phyloP scores from a whole-genome alignment of 2,329 filamentous ascomycete genomes.

The Bretziella fagacearum region DNA sequence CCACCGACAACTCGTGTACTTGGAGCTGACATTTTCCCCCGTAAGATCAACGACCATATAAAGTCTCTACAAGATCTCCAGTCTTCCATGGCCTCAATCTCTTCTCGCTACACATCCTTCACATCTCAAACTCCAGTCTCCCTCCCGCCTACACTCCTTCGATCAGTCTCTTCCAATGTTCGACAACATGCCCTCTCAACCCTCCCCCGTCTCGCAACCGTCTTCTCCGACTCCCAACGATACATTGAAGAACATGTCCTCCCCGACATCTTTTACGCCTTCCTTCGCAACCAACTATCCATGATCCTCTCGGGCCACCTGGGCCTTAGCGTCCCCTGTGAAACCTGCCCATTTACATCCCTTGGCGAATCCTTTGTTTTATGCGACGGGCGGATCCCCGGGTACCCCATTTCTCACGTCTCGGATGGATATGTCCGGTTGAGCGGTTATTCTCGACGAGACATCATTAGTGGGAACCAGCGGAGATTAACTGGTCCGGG shows the following conservation, averaged over 20 bases:
- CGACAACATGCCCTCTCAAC: conserved; percentile 28
- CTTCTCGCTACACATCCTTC: conserved; percentile 28
- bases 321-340: conserved; percentile 22
- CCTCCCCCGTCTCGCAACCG: conserved; percentile 29
- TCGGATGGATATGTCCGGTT: conserved; percentile 36
- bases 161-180: conserved; percentile 29
- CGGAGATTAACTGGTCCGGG: conserved; percentile 32
- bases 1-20: no score
- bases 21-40: no score
- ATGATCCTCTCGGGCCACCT: conserved; percentile 29
- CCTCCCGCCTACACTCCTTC: conserved; percentile 26
- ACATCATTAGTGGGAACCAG: conserved; percentile 33
- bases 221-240: conserved; percentile 27
- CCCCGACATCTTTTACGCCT: conserved; percentile 32
- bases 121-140: conserved; percentile 26
- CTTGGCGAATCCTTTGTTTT: conserved; percentile 42
- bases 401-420: conserved; percentile 33
- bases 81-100: conserved; percentile 24
- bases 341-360: conserved; percentile 29
- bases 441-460: conserved; percentile 30
- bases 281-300: conserved; percentile 35
- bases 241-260: conserved; percentile 29
- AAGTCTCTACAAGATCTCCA: conserved; percentile 28
- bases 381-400: conserved; percentile 32
- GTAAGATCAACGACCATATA: conserved; percentile 30